Conservation (phyloP, 352 stramenopile genomes). For the Phytophthora hibernalis region DNA sequence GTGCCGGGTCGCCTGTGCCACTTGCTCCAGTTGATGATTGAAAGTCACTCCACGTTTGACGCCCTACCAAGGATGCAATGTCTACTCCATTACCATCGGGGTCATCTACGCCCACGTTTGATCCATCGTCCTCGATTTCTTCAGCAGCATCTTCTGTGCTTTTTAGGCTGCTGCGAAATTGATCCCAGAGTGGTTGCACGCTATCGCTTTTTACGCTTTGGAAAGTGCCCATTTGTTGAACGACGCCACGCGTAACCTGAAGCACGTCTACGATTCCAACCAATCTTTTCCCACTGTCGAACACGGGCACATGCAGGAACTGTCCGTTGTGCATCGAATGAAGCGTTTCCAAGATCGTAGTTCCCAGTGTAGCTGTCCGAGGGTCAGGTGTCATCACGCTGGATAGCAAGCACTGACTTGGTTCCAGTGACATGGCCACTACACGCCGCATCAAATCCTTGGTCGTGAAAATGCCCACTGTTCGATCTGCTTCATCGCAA, state of each 20-base stretch:
- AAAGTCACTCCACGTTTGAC: constrained; percentile 57
- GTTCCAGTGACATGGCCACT: constrained; percentile 89
- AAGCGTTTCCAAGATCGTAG: constrained; percentile 96
- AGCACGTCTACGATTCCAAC: constrained; percentile 97
- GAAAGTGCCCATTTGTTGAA: constrained; percentile 87
- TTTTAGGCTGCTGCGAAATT: constrained; percentile 70
- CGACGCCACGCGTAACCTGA: constrained; percentile 91
- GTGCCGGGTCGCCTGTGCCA: constrained; percentile 33
- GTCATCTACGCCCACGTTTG: constrained; percentile 42
- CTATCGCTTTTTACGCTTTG: constrained; percentile 70
- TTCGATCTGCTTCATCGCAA: constrained; percentile 83
- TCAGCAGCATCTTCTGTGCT: constrained; percentile 39
- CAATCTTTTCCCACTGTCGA: constrained; percentile 88
- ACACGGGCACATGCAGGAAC: constrained; percentile 97
- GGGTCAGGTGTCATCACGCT: constrained; percentile 96
- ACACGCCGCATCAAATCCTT: constrained; percentile 98
- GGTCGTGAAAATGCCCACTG: constrained; percentile 97
- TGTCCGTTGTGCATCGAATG: constrained; percentile 98
- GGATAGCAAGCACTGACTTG: constrained; percentile 81
- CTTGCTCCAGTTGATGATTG: constrained; percentile 42
- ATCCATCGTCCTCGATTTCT: constrained; percentile 48
- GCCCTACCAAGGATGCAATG: constrained; percentile 43
- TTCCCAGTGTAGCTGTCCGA: constrained; percentile 92
- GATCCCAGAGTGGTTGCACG: constrained; percentile 79
- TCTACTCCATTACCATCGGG: constrained; percentile 34